Conservation (phyloP, 2,329 filamentous ascomycete species). For the Penicillium thymicola region DNA sequence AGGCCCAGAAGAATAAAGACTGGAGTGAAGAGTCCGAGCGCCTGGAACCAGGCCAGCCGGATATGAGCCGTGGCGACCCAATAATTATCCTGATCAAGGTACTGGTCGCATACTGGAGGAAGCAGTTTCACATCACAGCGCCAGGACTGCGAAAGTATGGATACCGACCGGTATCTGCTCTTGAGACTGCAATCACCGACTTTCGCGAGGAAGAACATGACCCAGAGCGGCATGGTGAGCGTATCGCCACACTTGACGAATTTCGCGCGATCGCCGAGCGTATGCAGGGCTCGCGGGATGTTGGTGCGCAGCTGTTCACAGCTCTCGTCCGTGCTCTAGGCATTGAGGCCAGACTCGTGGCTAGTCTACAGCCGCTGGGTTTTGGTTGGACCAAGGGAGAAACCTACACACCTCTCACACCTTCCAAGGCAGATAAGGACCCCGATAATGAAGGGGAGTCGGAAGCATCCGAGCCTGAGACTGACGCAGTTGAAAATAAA, state of each 20-base stretch:
- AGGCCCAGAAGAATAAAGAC: constrained; percentile 53
- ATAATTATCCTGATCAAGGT: constrained; percentile 71
- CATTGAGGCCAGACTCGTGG: constrained; percentile 77
- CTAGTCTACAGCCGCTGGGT: constrained; percentile 78
- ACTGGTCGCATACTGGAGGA: constrained; percentile 83
- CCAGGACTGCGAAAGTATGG: constrained; percentile 85
- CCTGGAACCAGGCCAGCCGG: constrained; percentile 66
- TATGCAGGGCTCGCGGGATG: constrained; percentile 78
- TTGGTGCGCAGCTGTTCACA: constrained; percentile 86
- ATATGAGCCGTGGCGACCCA: constrained; percentile 81
- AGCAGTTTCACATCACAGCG: constrained; percentile 71
- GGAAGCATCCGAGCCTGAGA: constrained; percentile 20
- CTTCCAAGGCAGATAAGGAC: constrained; percentile 25
- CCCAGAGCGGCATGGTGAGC: constrained; percentile 69
- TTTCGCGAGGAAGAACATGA: constrained; percentile 64
- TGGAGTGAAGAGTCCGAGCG: constrained; percentile 69
- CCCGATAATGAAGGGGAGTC: constrained; percentile 5
- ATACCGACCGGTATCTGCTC: constrained; percentile 72
- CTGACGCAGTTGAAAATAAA: constrained; percentile 20
- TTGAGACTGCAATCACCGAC: constrained; percentile 70
- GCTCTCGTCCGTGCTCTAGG: constrained; percentile 76
- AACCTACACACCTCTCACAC: constrained; percentile 59
- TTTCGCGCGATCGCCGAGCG: constrained; percentile 67
- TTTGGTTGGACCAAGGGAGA: constrained; percentile 90
- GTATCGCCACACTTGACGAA: constrained; percentile 61